phyloP scores from a whole-genome alignment of 2,329 filamentous ascomycete genomes.

The Ilyonectria sp. region DNA sequence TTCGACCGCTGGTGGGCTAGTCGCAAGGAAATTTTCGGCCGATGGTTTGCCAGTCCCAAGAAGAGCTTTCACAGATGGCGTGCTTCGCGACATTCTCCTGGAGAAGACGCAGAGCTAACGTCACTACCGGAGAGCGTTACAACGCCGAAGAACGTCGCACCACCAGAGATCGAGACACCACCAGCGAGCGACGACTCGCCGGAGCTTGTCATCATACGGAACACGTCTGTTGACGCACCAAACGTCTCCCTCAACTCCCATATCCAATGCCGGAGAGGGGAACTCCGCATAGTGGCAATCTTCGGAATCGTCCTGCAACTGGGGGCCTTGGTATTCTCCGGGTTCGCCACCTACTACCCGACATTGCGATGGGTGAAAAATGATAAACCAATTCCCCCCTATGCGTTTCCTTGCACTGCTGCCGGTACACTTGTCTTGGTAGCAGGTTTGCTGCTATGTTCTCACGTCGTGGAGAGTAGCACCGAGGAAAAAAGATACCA shows the following conservation, averaged over 20 bases:
- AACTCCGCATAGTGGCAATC: neutral
- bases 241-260: constrained; percentile 2
- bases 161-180: too few relatives aligned
- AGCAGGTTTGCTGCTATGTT: neutral
- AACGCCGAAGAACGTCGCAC: neutral
- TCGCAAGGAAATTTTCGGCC: neutral
- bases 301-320: neutral
- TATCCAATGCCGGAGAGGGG: neutral
- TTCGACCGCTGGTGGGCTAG: neutral
- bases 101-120: too few relatives aligned
- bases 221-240: neutral
- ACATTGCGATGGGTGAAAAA: neutral
- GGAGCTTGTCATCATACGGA: neutral
- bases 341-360: neutral
- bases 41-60: too few relatives aligned
- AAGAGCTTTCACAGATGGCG: too few relatives aligned
- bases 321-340: neutral
- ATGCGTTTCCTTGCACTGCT: neutral
- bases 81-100: too few relatives aligned
- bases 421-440: neutral
- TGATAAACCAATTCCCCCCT: rapidly evolving
- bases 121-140: too few relatives aligned
- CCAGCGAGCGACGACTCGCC: too few relatives aligned
- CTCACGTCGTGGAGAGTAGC: neutral
- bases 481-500: neutral